Percentiles rank a stretch among this genome's conserved stretches.
Evolutionary conservation across 345 rosid genomes (phyloP).

Genomic region (Fremontodendron californicum): DNA sequence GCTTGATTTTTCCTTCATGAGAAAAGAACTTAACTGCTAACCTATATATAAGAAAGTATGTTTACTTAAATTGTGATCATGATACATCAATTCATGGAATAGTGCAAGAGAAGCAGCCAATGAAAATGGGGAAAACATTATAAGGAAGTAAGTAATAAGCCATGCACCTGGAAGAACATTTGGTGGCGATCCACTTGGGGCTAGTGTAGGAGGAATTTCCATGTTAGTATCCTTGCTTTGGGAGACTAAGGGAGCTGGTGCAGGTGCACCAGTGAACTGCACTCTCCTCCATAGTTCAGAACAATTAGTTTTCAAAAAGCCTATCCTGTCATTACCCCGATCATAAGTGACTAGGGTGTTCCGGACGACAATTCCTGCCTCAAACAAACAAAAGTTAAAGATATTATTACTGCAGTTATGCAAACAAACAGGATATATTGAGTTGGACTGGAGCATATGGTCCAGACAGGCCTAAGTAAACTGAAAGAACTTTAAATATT

Average conservation of each 20-base stretch:
- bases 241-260: conserved; percentile 35
- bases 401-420: neutral
- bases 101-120: neutral
- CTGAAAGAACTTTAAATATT: neutral
- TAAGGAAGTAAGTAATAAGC: neutral
- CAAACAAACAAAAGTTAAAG: conserved; percentile 18
- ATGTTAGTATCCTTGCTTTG: conserved; percentile 25
- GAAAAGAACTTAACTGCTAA: neutral
- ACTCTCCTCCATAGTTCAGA: conserved; percentile 58
- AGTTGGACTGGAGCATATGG: neutral
- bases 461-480: neutral
- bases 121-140: neutral
- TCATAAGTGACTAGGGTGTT: conserved; percentile 85
- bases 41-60: neutral
- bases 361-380: conserved; percentile 66
- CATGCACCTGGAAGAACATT: conserved; percentile 41
- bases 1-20: neutral
- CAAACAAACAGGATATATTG: neutral
- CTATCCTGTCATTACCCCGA: conserved; percentile 63
- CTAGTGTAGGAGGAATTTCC: conserved; percentile 32
- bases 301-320: conserved; percentile 78
- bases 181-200: conserved; percentile 36
- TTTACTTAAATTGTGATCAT: neutral
- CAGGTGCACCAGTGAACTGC: conserved; percentile 37
- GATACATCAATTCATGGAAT: neutral